Conservation (phyloP, 768 basidiomycete genomes). For the Gloeostereum incarnatum region DNA sequence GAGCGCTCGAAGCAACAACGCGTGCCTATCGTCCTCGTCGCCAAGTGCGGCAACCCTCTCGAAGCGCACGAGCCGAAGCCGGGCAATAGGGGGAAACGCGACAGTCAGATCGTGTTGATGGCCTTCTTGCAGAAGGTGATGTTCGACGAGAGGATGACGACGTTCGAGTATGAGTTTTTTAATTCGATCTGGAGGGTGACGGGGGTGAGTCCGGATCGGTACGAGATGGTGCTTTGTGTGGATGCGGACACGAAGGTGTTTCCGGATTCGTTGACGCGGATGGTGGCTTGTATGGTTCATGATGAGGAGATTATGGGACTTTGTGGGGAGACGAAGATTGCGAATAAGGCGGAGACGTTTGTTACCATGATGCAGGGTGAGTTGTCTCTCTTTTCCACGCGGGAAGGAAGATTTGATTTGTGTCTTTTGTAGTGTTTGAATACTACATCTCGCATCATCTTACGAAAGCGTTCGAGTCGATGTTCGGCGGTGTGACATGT, state of each 20-base stretch:
- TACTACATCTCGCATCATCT: conserved; percentile 99
- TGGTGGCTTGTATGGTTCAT: conserved; percentile 95
- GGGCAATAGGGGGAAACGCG: conserved; percentile 97
- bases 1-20: conserved; percentile 94
- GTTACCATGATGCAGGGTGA: conserved; percentile 99
- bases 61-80: conserved; percentile 89
- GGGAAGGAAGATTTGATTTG: too few relatives aligned
- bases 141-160: conserved; percentile 99
- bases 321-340: conserved; percentile 99
- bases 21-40: conserved; percentile 91
- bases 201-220: conserved; percentile 92
- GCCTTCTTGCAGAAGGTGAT: conserved; percentile 97
- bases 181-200: conserved; percentile 95
- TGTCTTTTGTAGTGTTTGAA: conserved; percentile 79
- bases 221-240: conserved; percentile 91
- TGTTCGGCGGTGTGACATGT: conserved; percentile 99
- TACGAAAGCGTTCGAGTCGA: conserved; percentile 98
- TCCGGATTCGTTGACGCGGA: conserved; percentile 93
- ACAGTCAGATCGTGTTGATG: conserved; percentile 97
- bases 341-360: conserved; percentile 97
- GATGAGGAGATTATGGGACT: conserved; percentile 99
- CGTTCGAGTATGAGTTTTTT: conserved; percentile 99
- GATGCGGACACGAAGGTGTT: conserved; percentile 99
- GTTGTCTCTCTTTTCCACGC: conserved; percentile 19
- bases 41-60: conserved; percentile 89